Evolutionary conservation across 768 basidiomycete species (phyloP).

Genomic region (Psilocybe tampanensis): DNA sequence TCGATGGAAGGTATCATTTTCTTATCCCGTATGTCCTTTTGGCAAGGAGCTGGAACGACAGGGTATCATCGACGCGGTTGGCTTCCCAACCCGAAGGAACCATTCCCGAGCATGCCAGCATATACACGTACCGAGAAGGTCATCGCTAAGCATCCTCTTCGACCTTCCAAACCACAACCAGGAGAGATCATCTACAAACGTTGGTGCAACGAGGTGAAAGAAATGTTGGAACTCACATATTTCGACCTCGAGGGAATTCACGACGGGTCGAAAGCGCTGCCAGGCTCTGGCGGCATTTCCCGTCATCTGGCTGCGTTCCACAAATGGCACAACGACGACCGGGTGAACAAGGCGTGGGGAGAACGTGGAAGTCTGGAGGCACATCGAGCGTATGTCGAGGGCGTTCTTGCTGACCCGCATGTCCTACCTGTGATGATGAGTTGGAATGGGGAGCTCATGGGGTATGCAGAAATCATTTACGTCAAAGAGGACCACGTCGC

Average conservation of each 20-base stretch:
- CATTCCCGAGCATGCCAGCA: constrained; percentile 39
- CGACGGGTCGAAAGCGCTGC: neutral
- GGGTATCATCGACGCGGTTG: constrained; percentile 31
- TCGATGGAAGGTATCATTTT: constrained; percentile 30
- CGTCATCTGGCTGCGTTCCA: constrained; percentile 48
- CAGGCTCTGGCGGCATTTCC: constrained; percentile 16
- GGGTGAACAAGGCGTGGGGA: constrained; percentile 47
- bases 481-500: constrained; percentile 44
- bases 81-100: constrained; percentile 23
- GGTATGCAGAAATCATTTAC: constrained; percentile 49
- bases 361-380: constrained; percentile 45
- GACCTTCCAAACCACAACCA: constrained; percentile 45
- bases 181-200: constrained; percentile 42
- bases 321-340: constrained; percentile 50
- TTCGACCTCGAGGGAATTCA: constrained; percentile 33
- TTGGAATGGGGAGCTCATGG: constrained; percentile 48
- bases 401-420: constrained; percentile 37
- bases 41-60: constrained; percentile 50
- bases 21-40: constrained; percentile 45
- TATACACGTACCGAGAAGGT: constrained; percentile 50
- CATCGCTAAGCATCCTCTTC: constrained; percentile 50
- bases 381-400: constrained; percentile 42
- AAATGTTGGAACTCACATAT: constrained; percentile 33
- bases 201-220: constrained; percentile 34
- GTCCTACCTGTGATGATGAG: constrained; percentile 45